phyloP scores from a whole-genome alignment of 495 filamentous ascomycete species.

The Glarea lozoyensis region DNA sequence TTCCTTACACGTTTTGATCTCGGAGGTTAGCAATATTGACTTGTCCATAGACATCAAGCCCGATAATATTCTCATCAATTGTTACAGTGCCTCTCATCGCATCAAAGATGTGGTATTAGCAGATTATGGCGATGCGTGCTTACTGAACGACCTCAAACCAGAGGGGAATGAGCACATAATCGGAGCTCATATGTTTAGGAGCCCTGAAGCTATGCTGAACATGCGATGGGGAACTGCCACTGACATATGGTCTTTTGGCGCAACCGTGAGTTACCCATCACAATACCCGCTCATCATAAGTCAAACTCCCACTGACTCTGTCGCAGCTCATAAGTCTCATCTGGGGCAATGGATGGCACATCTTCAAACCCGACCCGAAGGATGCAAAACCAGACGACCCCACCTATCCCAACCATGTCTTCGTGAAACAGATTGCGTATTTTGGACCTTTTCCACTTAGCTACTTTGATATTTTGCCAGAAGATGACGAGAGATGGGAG shows the following conservation, averaged over 20 bases:
- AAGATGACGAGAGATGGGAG: conserved; percentile 14
- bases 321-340: conserved; percentile 23
- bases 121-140: conserved; percentile 29
- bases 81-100: conserved; percentile 21
- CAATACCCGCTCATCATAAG: too few species aligned
- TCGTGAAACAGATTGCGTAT: conserved; percentile 10
- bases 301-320: too few species aligned
- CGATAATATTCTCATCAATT: conserved; percentile 35
- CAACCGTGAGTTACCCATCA: conserved; percentile 26
- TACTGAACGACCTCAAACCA: conserved; percentile 19
- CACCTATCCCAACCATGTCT: conserved; percentile 8
- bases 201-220: conserved; percentile 30
- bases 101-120: conserved; percentile 31
- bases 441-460: conserved; percentile 12
- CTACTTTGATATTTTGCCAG: conserved; percentile 13
- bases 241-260: conserved; percentile 38
- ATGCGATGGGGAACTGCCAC: conserved; percentile 29
- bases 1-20: too few species aligned
- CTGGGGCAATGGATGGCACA: conserved; percentile 14
- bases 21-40: too few species aligned
- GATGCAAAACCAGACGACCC: conserved; percentile 12
- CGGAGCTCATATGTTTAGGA: conserved; percentile 29
- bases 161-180: conserved; percentile 30
- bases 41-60: conserved; percentile 29
- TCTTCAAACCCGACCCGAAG: conserved; percentile 15